Base-by-base conservation (phyloP, 768 basidiomycete species). In the Sutorius australiensis region DNA sequence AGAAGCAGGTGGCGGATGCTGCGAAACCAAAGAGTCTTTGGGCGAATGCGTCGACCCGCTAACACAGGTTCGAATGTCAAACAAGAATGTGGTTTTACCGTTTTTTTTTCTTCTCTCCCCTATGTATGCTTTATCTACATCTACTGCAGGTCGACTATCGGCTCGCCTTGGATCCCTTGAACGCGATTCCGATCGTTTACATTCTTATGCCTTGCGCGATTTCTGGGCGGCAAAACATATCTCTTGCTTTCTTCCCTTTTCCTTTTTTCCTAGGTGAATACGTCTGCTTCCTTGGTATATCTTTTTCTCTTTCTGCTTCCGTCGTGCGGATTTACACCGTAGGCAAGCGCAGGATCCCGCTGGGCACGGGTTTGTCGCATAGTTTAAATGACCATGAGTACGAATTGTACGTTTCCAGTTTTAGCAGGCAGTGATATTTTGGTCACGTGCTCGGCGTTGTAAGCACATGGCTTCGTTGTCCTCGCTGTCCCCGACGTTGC, bases 1-100 rank as follows among this genome's bases (percentile, higher is more conserved):
- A 84, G 55, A 90, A 90, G 73, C 75, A 80, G 71, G 85, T 60
- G 3, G 46, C 40, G 16, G 69, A 69, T 0, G 63, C 67, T 27
- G 58, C 67, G 17, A 70, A 67, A 32, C 67, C 67, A 5, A 70
- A 65, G 58, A 69, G 67, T 28, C 67, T 47, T 14, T 69, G 67
- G 67, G 67, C 67, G 37, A 67, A 69, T 28, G 67, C 67, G 19
- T 61, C 67, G 16, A 60, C 37, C 27, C 64, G 67, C 17, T 69
- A 56, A 59, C 46, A 42, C 43, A 17, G 31, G 30, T 34, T 17
- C 36, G 24, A 45, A 19, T 16, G 27, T 40, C 17, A 24, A 24
- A 30, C 28, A 33, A 31, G 33, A 40, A 37, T 51, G 17, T 39
- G 6, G n/a, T 54, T 37, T 46, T 27, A 24, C 4, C 31, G 21